Base-by-base conservation (phyloP, 176 grass and related monocot genomes). In the Oryza meyeriana region DNA sequence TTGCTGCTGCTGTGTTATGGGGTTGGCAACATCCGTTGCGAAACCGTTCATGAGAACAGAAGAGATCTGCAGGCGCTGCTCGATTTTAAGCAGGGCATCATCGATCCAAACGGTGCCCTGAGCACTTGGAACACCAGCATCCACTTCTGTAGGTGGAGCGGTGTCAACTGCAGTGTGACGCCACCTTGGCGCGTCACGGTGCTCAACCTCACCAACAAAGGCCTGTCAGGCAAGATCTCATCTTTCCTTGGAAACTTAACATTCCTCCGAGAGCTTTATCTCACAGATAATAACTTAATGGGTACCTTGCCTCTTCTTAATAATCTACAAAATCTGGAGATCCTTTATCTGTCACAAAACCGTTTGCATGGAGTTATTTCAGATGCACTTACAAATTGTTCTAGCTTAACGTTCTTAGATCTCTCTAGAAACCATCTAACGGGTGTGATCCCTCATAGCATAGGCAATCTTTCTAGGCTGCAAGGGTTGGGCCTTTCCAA, bases 381-480 rank as follows among this genome's bases (percentile, higher is more conserved):
- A 25, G 22, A 59, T 3, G 0, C 8, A 3, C 50, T 76, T 32
- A 2, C 64, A 14, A 66, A 66, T n/a, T 33, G 30, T 20, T 66
- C 66, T 2, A 39, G 3, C 20, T 10, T 40, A n/a, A 0, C 0
- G 0, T 0, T 61, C 12, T 8, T 69, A 69, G 26, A 30, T 40
- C 57, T 44, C n/a, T 27, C 40, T 4, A n/a, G 6, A 30, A 77
- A 77, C 12, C 24, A 12, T 0, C 58, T 77, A 20, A 40, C 34
- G 8, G 73, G 82, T 36, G 17, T 35, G 45, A 85, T 85, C 34
- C 82, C 72, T 17, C 35, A 1, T 22, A 38, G 8, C 34, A 65
- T 84, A 35, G 61, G 82, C 10, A 29, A 42, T 11, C 82, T 84
- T 84, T 50, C 83, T 13, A 28, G 22, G 10, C 41, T 85, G 4